Conservation (phyloP, 2,329 filamentous ascomycete species). For the Curvularia spicifera region DNA sequence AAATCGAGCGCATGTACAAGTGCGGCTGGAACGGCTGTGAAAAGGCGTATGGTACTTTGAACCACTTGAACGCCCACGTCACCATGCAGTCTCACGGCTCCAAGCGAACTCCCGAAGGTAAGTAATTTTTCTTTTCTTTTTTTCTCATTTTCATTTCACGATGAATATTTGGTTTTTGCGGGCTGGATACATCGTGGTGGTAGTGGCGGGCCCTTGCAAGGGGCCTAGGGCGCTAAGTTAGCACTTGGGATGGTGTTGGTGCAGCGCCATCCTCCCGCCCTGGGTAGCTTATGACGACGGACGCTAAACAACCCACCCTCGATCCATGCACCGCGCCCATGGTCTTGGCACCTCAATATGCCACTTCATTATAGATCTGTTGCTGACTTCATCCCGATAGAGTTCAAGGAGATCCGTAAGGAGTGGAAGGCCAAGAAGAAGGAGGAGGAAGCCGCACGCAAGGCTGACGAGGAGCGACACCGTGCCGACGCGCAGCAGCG, state of each 20-base stretch:
- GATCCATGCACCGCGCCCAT: conserved; percentile 44
- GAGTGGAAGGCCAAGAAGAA: conserved; percentile 99
- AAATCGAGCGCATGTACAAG: conserved; percentile 99
- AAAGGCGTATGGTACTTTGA: conserved; percentile 96
- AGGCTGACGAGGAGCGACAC: conserved; percentile 84
- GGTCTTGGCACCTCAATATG: conserved; percentile 44
- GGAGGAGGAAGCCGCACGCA: conserved; percentile 90
- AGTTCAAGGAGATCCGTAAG: conserved; percentile 99
- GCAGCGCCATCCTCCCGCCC: conserved; percentile 59
- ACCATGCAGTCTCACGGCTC: conserved; percentile 97
- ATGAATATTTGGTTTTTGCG: not conserved
- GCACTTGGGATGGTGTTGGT: conserved; percentile 51
- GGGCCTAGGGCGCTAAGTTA: conserved; percentile 40
- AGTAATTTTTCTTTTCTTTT: conserved; percentile 45
- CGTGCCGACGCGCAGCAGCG: conserved; percentile 66
- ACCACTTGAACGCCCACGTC: conserved; percentile 96
- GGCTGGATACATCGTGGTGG: not conserved
- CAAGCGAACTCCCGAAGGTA: conserved; percentile 97
- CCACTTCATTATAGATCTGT: conserved; percentile 24
- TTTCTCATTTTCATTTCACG: no score
- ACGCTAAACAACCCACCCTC: conserved; percentile 51
- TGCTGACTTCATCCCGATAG: conserved; percentile 60
- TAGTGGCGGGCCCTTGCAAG: conserved; percentile 32
- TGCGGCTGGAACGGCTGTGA: conserved; percentile 98
- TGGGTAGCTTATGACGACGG: conserved; percentile 53